These are phyloP conservation scores for Batkoa obscura DNA, from an alignment of 371 early-diverging fungal genomes.

Conservation along the genomic window DNA sequence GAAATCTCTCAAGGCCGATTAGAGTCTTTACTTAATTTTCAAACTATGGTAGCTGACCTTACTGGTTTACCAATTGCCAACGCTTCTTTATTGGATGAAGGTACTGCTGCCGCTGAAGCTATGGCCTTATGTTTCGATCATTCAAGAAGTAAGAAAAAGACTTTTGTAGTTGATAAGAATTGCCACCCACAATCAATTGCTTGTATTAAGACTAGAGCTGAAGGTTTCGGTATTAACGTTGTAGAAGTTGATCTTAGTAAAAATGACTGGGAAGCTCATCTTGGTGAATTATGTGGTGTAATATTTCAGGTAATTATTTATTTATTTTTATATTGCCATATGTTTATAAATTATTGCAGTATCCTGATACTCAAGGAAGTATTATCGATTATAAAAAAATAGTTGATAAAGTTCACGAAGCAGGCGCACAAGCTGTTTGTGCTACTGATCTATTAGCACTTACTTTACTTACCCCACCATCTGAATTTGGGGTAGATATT, in stretches of 20 bases:
- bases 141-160: conserved; percentile 42
- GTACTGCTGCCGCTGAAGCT: conserved; percentile 95
- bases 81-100: conserved; percentile 91
- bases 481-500: conserved; percentile 90
- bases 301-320: conserved; percentile 31
- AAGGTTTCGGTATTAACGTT: conserved; percentile 78
- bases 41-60: conserved; percentile 84
- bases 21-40: conserved; percentile 88
- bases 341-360: conserved; percentile 24
- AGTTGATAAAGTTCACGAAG: conserved; percentile 49
- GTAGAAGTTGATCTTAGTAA: conserved; percentile 57
- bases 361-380: conserved; percentile 77
- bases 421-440: conserved; percentile 71
- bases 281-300: conserved; percentile 67
- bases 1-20: conserved; percentile 95
- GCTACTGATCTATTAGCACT: conserved; percentile 91
- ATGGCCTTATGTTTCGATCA: conserved; percentile 76
- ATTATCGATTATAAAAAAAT: conserved; percentile 62
- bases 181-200: conserved; percentile 91
- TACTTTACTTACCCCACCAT: conserved; percentile 76
- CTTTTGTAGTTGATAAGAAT: conserved; percentile 79
- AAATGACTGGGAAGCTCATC: conserved; percentile 52
- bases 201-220: conserved; percentile 78
- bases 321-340: neutral
- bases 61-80: conserved; percentile 90